phyloP scores from a whole-genome alignment of 305 asterid species.

The Fraxinus floribunda region DNA sequence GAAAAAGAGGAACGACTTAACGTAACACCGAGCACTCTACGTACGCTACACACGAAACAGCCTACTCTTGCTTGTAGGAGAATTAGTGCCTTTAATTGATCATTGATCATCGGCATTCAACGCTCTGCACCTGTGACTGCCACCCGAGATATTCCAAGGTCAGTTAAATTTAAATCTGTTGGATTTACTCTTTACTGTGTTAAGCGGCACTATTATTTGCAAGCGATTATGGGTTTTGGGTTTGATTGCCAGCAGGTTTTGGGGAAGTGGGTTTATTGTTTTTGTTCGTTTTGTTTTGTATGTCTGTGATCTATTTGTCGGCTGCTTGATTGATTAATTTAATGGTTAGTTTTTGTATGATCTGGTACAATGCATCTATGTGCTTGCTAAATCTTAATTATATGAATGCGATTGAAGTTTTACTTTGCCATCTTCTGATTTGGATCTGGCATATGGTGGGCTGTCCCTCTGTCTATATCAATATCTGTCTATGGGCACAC shows the following conservation, averaged over 20 bases:
- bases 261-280: background rate
- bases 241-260: background rate
- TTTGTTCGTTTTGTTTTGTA: background rate
- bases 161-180: background rate
- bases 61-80: background rate
- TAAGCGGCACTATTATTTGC: background rate
- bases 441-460: background rate
- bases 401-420: background rate
- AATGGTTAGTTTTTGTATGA: background rate
- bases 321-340: background rate
- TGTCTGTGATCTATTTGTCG: background rate
- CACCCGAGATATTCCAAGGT: background rate
- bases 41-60: background rate
- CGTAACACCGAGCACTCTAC: background rate
- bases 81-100: background rate
- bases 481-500: background rate
- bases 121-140: background rate
- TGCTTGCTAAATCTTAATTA: background rate
- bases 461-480: background rate
- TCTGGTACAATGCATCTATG: background rate
- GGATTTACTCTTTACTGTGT: background rate
- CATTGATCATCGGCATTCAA: background rate
- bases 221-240: background rate
- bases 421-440: background rate
- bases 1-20: background rate